Evolutionary conservation across 768 basidiomycete species (phyloP).

Genomic region (Coprinopsis cinerea): DNA sequence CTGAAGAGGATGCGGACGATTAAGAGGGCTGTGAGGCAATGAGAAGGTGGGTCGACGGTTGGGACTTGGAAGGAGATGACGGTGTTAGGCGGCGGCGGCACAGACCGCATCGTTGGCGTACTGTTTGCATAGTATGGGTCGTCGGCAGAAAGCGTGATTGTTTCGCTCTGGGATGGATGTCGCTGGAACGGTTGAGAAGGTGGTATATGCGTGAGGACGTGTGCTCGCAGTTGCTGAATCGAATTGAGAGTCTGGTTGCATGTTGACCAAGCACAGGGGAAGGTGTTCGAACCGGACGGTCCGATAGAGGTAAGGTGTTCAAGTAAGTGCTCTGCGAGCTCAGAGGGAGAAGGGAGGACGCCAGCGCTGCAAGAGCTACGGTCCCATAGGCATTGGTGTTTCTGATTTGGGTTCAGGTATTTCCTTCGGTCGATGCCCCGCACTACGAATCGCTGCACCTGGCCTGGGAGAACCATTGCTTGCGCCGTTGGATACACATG

Average conservation of each 20-base stretch:
- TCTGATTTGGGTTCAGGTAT: constrained; percentile 49
- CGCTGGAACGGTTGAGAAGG: constrained; percentile 47
- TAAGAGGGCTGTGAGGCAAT: constrained; percentile 74
- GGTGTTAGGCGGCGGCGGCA: constrained; percentile 66
- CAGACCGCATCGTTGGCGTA: constrained; percentile 60
- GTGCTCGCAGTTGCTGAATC: constrained; percentile 51
- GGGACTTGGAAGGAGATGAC: constrained; percentile 55
- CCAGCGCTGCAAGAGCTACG: constrained; percentile 46
- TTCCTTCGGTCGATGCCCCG: constrained; percentile 74
- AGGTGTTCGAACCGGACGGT: constrained; percentile 2
- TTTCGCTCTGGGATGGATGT: constrained; percentile 69
- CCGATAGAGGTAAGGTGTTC: constrained; percentile 36
- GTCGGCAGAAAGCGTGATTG: constrained; percentile 58
- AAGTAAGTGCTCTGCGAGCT: constrained; percentile 70
- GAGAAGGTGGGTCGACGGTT: constrained; percentile 58
- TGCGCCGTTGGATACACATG: constrained; percentile 79
- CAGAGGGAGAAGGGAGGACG: constrained; percentile 46
- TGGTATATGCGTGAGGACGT: constrained; percentile 75
- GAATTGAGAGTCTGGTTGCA: constrained; percentile 47
- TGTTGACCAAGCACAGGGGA: constrained; percentile 66
- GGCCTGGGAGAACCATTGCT: constrained; percentile 78
- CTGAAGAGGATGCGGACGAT: constrained; percentile 82
- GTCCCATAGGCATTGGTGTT: constrained; percentile 77
- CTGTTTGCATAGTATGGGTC: constrained; percentile 50
- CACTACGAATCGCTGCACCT: constrained; percentile 77